Evolutionary conservation across 1,284 basidiomycete species (phyloP).

Genomic region (Coniferiporia sulphurascens): DNA sequence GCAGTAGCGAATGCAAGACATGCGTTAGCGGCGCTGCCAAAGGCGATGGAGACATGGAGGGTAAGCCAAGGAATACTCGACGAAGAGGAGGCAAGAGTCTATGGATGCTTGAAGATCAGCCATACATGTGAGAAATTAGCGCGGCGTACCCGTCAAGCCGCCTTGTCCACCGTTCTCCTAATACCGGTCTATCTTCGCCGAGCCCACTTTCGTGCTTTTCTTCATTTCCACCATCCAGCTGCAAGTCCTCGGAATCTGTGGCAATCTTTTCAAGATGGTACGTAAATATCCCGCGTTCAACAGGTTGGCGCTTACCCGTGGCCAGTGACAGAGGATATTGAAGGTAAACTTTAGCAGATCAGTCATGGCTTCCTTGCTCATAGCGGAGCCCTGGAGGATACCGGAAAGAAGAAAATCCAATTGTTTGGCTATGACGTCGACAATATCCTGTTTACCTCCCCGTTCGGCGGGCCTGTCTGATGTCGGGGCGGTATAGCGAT

Average conservation of each 20-base stretch:
- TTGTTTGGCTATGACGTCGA: constrained; percentile 57
- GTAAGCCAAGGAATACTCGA: constrained; percentile 56
- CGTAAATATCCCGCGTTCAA: constrained; percentile 2
- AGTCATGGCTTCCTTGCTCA: constrained; percentile 64
- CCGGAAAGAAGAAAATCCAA: constrained; percentile 45
- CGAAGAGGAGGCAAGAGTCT: constrained; percentile 59
- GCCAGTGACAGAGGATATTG: constrained; percentile 71
- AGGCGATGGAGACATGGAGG: constrained; percentile 54
- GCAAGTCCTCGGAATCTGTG: constrained; percentile 18
- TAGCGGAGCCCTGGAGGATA: constrained; percentile 46
- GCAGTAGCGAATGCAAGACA: constrained; percentile 69
- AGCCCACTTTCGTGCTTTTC: background rate
- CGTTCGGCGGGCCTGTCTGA: constrained; percentile 44
- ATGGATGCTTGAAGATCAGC: background rate
- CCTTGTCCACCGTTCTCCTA: constrained; percentile 28
- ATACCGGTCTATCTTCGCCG: constrained; percentile 16
- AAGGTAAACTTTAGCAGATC: constrained; percentile 76
- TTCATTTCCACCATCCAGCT: background rate
- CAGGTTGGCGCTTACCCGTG: constrained; percentile 37
- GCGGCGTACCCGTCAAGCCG: constrained; percentile 55
- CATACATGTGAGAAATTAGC: background rate
- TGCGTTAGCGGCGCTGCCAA: constrained; percentile 66
- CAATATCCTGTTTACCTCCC: constrained; percentile 35
- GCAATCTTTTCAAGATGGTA: constrained; percentile 39
- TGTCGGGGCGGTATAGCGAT: constrained; percentile 34